Evolutionary conservation across 2,329 filamentous ascomycete genomes (phyloP), one percentile per base, ranked within the genome.

Genomic region (Fusarium heterosporum): DNA sequence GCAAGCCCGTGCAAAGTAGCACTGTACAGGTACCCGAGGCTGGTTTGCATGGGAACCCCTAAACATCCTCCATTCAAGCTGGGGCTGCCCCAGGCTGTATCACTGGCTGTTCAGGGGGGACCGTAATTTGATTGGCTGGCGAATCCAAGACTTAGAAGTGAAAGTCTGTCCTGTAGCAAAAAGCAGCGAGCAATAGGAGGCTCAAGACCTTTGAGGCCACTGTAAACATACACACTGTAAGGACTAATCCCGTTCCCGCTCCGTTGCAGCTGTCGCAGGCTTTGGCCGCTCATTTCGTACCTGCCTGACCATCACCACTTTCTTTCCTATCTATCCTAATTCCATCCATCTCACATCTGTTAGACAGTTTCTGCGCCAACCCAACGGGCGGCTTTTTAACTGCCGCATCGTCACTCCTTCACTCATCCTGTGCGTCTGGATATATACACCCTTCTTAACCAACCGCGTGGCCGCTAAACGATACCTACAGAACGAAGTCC

Each of bases 1-100:
- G 60, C 42, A 43, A 57, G 42, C 22, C 41, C 19, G 43, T 60
- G 64, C 60, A 62, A 48, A 53, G 55, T 55, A 55, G 55, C 45
- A 57, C 54, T 62, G 62, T 62, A 53, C 52, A 53, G 43, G 55
- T 49, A 55, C 60, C 59, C 39, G 30, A 51, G 36, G 25, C 41
- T 45, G 51, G 45, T 36, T 40, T 55, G 41, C 30, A 25, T 47
- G 66, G 34, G 58, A 71, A 70, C 70, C 71, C 71, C 71, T 73
- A 73, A 73, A 66, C 60, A 47, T 61, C 47, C 48, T 64, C 57
- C 59, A 61, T 39, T 54, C 25, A 30, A 49, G 52, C 28, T 62
- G 55, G 60, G 50, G 53, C 30, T 43, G 39, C 13, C 49, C 49
- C 45, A 55, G 58, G 59, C 65, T 26, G 19, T 25, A 22, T 17